Conservation (phyloP, 2,329 filamentous ascomycete genomes). For the Diaporthe sp. region DNA sequence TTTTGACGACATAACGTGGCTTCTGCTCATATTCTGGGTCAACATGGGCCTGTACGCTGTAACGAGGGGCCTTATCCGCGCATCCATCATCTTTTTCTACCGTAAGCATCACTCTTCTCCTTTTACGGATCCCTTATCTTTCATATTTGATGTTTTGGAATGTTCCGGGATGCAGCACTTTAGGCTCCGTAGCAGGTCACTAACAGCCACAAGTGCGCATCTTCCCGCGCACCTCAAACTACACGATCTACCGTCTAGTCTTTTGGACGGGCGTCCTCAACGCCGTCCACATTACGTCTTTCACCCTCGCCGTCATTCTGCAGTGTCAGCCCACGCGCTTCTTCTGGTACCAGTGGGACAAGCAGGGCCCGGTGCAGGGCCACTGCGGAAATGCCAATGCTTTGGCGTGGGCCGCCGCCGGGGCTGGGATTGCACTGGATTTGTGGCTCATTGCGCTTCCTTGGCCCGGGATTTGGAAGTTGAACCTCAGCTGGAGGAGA, state of each 20-base stretch:
- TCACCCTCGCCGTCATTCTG: slow-evolving; percentile 42
- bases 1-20: slow-evolving; percentile 35
- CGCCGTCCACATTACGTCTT: slow-evolving; percentile 39
- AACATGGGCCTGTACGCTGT: slow-evolving; percentile 42
- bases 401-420: slow-evolving; percentile 45
- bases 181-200: too few species aligned
- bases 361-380: slow-evolving; percentile 38
- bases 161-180: too few species aligned
- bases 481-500: slow-evolving; percentile 52
- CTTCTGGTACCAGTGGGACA: slow-evolving; percentile 47
- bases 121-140: too few species aligned
- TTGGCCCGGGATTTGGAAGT: slow-evolving; percentile 48
- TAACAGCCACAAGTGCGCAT: slow-evolving; percentile 42
- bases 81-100: slow-evolving; percentile 51
- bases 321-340: slow-evolving; percentile 45
- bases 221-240: slow-evolving; percentile 41
- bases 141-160: too few species aligned
- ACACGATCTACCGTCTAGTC: slow-evolving; percentile 39
- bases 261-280: slow-evolving; percentile 44
- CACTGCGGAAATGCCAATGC: slow-evolving; percentile 46
- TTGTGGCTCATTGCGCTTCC: slow-evolving; percentile 51
- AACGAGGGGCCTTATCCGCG: slow-evolving; percentile 45
- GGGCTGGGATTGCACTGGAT: slow-evolving; percentile 53
- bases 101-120: neutral
- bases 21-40: slow-evolving; percentile 55